Base-by-base conservation (phyloP, 176 grass and related monocot genomes). In the Juncus effusus region DNA sequence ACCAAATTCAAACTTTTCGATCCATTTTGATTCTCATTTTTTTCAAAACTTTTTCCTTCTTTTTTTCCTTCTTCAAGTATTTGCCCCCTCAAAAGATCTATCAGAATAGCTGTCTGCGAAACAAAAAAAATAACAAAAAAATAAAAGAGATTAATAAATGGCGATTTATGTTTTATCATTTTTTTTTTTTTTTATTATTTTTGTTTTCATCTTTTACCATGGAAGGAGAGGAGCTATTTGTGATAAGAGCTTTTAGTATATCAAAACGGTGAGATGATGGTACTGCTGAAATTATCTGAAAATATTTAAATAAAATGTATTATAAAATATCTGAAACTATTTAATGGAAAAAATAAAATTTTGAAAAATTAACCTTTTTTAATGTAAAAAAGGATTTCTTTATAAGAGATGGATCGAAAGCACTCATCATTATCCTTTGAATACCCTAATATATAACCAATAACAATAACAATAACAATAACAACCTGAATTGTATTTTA, bases 91-190 rank as follows among this genome's bases (percentile, higher is more conserved):
- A 90, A 84, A 47, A 85, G 61, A 79, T 96, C 91, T 40, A 96
- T 56, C 60, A 96, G 84, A 90, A 96, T 82, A 70, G 87, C 84
- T 74, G 74, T 88, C 91, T 96, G 56, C 28, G 62, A 69, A 86
- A 47, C 13, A 77, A 60, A 13, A 15, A 59, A 28, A 47, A 76
- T 47, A 58, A 78, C 47, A 81, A 47, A 41, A 60, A 16, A 19
- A 66, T 60, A 3, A 40, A 49, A 54, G 42, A 69, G 35, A 51
- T 50, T 7, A 56, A 13, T 38, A 13, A 11, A 54, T 76, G 63
- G 19, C 47, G 16, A 79, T 51, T 40, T 5, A 37, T 60, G 35
- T 64, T 40, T 61, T 58, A 83, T 28, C 41, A 78, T 54, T 44
- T 73, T 19, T 36, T 51, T 40, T 5, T 37, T 66, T 28, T 64